Conservation (phyloP, 306 rosid genomes). For the Vicia faba region DNA sequence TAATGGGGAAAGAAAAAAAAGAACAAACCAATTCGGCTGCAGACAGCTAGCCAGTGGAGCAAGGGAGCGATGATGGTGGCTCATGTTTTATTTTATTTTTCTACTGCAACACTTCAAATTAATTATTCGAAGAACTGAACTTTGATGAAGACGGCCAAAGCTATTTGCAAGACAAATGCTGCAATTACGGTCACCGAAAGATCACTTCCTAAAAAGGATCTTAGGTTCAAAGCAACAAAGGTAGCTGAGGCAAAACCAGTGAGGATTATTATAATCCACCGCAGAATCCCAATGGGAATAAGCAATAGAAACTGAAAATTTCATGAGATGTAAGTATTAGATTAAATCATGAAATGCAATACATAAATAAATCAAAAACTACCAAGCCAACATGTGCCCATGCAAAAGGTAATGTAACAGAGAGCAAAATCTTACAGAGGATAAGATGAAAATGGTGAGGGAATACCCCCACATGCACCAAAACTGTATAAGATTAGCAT, state of each 20-base stretch:
- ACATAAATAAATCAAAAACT: slow-evolving; percentile 13
- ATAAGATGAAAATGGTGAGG: slow-evolving; percentile 75
- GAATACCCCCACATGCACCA: slow-evolving; percentile 99
- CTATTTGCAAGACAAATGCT: slow-evolving; percentile 84
- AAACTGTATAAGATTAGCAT: slow-evolving; percentile 67
- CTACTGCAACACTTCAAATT: slow-evolving; percentile 35
- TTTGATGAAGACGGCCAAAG: slow-evolving; percentile 87
- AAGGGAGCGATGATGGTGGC: slow-evolving; percentile 25
- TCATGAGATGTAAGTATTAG: slow-evolving; percentile 36
- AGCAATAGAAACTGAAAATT: slow-evolving; percentile 78
- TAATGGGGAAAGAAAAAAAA: background rate
- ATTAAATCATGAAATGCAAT: slow-evolving; percentile 1
- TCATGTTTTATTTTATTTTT: slow-evolving; percentile 28
- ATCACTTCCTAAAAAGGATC: slow-evolving; percentile 54
- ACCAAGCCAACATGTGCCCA: background rate
- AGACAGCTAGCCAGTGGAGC: slow-evolving; percentile 8
- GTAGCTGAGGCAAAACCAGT: slow-evolving; percentile 75
- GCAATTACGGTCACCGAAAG: slow-evolving; percentile 63
- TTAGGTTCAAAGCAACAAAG: slow-evolving; percentile 81
- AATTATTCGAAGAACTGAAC: slow-evolving; percentile 79
- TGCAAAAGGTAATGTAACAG: background rate
- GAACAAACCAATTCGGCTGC: slow-evolving; percentile 26
- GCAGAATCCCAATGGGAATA: slow-evolving; percentile 75
- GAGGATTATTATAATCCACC: slow-evolving; percentile 76
- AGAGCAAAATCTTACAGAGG: slow-evolving; percentile 70